A percentile compares a stretch with the other conserved stretches of the same genome.
These are phyloP conservation scores for Heliamphora pulchella DNA, from an alignment of 179 eudicot genomes.

Conservation along the genomic window DNA sequence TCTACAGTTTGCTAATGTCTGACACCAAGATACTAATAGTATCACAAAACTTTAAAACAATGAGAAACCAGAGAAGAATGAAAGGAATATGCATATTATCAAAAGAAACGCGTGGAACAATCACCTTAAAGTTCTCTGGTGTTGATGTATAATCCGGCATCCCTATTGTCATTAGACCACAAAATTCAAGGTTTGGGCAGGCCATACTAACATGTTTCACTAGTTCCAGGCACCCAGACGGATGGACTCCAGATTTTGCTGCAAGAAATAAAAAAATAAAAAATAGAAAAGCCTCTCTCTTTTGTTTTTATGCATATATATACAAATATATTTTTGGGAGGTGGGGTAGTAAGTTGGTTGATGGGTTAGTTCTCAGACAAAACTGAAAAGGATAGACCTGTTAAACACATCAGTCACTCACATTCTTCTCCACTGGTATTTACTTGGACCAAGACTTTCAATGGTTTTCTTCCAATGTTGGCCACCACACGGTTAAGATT, in stretches of 20 bases:
- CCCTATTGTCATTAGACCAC: conserved; percentile 97
- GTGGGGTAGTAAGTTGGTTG: neutral
- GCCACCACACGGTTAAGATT: conserved; percentile 72
- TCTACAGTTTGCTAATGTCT: conserved; percentile 76
- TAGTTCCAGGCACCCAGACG: conserved; percentile 75
- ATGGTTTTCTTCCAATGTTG: conserved; percentile 70
- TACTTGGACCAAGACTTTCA: conserved; percentile 85
- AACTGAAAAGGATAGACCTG: neutral
- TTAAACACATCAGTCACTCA: conserved; percentile 31
- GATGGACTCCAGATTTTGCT: conserved; percentile 96
- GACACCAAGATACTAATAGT: conserved; percentile 18
- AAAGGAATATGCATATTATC: neutral
- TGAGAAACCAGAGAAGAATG: neutral
- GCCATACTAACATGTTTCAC: conserved; percentile 63
- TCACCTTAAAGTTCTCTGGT: conserved; percentile 87
- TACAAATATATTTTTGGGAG: no score
- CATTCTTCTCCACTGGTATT: conserved; percentile 95
- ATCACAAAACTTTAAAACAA: conserved; percentile 18
- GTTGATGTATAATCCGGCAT: conserved; percentile 95
- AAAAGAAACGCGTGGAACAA: neutral
- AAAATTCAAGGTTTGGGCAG: conserved; percentile 86
- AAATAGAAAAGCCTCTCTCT: neutral
- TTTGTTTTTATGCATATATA: no score
- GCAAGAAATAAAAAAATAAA: conserved; percentile 17
- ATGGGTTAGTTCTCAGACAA: neutral